A percentile compares a stretch with the other conserved stretches of the same genome.
Conservation (phyloP, 148 eudicot species). For the Limonium bicolor region DNA sequence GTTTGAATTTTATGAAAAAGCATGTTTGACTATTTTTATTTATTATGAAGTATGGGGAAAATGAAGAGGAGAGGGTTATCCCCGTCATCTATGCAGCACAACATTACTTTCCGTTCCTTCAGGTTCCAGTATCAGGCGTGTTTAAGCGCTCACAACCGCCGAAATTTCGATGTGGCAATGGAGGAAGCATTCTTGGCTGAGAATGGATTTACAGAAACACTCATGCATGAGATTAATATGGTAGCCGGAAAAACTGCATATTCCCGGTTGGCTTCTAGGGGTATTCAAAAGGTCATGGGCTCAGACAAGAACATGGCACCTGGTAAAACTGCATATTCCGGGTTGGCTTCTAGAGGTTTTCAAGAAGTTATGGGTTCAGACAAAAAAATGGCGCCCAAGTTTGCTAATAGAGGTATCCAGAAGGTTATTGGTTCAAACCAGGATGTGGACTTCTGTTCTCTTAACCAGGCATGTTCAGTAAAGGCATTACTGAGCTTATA, state of each 20-base stretch:
- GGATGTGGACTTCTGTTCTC: slow-evolving; percentile 26
- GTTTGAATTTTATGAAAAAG: no score
- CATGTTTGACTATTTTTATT: no score
- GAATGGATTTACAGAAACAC: slow-evolving; percentile 64
- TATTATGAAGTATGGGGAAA: no score
- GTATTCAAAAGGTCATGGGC: no score
- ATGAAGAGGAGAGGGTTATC: no score
- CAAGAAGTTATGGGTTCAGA: no score
- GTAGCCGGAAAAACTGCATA: slow-evolving; percentile 59
- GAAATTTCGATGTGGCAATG: slow-evolving; percentile 64
- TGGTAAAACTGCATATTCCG: no score
- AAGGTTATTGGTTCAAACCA: slow-evolving; percentile 39
- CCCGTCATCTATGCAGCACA: no score
- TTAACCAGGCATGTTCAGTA: slow-evolving; percentile 35
- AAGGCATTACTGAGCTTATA: background rate
- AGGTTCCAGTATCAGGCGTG: slow-evolving; percentile 86
- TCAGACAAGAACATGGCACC: no score
- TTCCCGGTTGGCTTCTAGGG: slow-evolving; percentile 32
- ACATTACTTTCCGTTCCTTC: slow-evolving; percentile 7
- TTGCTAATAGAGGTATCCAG: no score
- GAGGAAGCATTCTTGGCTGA: slow-evolving; percentile 95
- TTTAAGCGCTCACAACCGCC: slow-evolving; percentile 41
- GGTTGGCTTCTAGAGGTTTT: no score
- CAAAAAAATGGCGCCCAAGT: no score
- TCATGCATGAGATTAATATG: slow-evolving; percentile 65